A percentile compares a stretch with the other conserved stretches of the same genome.
phyloP scores from a whole-genome alignment of 2,329 filamentous ascomycete species.

The Stagonosporopsis cucurbitacearum region DNA sequence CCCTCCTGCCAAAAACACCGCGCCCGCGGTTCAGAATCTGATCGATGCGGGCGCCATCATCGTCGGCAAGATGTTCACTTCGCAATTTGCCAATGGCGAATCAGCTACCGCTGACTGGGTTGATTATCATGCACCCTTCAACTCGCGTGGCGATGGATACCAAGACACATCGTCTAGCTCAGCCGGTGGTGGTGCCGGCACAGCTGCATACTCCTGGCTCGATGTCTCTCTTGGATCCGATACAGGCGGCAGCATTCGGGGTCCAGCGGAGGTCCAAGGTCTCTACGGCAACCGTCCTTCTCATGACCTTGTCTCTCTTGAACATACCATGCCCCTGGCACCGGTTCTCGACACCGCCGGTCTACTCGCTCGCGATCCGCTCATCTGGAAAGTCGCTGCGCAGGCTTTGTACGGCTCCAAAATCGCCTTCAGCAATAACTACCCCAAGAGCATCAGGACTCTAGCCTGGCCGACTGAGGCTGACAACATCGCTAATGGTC shows the following conservation, averaged over 20 bases:
- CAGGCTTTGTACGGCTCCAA: constrained; percentile 55
- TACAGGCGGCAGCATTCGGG: constrained; percentile 59
- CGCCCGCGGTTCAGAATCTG: constrained; percentile 60
- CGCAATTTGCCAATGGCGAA: constrained; percentile 55
- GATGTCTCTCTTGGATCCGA: constrained; percentile 59
- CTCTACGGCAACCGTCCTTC: constrained; percentile 60
- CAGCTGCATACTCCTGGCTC: constrained; percentile 56
- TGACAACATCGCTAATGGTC: constrained; percentile 42
- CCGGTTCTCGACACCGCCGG: constrained; percentile 58
- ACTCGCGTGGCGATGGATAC: constrained; percentile 54
- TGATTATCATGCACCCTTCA: constrained; percentile 54
- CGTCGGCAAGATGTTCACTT: constrained; percentile 56
- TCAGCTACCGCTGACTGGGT: constrained; percentile 60
- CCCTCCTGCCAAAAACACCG: constrained; percentile 54
- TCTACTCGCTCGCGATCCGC: constrained; percentile 54
- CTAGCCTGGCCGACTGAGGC: constrained; percentile 51
- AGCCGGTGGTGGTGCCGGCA: constrained; percentile 54
- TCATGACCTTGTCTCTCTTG: constrained; percentile 55
- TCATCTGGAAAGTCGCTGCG: constrained; percentile 53
- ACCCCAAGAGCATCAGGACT: constrained; percentile 53
- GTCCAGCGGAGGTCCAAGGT: constrained; percentile 57
- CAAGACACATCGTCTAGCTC: constrained; percentile 58
- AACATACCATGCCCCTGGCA: constrained; percentile 58
- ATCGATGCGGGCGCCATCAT: constrained; percentile 65
- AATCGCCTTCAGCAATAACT: constrained; percentile 51